Evolutionary conservation across 805 yeast genomes (phyloP).

Genomic region (Candida germanica): DNA sequence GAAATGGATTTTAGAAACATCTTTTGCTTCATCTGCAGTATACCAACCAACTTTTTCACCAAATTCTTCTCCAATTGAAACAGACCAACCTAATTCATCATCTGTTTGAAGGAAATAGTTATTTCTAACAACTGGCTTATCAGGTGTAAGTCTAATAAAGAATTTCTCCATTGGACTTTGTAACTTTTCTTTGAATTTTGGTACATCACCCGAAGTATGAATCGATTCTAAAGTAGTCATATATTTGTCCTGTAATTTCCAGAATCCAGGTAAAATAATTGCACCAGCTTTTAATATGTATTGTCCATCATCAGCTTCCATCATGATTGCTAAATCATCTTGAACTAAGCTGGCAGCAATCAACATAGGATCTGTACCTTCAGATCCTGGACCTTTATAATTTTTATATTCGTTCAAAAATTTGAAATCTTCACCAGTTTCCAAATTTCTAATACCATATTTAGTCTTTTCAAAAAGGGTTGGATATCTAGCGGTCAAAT

Average conservation of each 20-base stretch:
- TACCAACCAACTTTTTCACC: slow-evolving; percentile 58
- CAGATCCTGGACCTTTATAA: slow-evolving; percentile 24
- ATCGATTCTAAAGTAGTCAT: slow-evolving; percentile 53
- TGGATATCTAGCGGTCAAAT: slow-evolving; percentile 59
- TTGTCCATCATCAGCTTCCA: slow-evolving; percentile 56
- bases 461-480: slow-evolving; percentile 44
- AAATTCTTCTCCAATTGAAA: slow-evolving; percentile 58
- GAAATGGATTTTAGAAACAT: slow-evolving; percentile 47
- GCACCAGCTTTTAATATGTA: slow-evolving; percentile 60
- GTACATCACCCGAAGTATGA: slow-evolving; percentile 68
- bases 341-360: slow-evolving; percentile 58
- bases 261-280: slow-evolving; percentile 63
- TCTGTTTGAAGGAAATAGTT: slow-evolving; percentile 67
- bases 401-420: slow-evolving; percentile 21
- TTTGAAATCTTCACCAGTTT: slow-evolving; percentile 51
- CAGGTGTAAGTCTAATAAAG: slow-evolving; percentile 53
- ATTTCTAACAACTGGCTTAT: slow-evolving; percentile 64
- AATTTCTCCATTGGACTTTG: slow-evolving; percentile 65
- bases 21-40: slow-evolving; percentile 51
- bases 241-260: slow-evolving; percentile 63
- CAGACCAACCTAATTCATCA: slow-evolving; percentile 60
- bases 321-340: slow-evolving; percentile 67
- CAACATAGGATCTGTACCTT: slow-evolving; percentile 49
- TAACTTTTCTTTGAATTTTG: slow-evolving; percentile 57
- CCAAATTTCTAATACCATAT: slow-evolving; percentile 47